These are phyloP conservation scores for Wickerhamomyces rabaulensis DNA, from an alignment of 805 yeast species.

Conservation along the genomic window DNA sequence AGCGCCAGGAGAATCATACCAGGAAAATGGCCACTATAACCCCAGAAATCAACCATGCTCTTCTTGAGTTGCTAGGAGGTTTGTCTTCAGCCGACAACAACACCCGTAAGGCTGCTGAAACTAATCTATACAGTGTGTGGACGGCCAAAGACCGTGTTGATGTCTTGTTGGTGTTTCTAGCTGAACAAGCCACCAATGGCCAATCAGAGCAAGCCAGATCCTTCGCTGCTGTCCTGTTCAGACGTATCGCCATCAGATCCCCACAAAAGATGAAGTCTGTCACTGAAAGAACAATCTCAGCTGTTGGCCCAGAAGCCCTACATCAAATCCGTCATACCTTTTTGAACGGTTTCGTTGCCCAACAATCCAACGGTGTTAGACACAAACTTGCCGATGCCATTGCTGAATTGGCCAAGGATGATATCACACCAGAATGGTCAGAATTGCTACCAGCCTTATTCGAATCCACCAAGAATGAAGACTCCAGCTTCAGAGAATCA, in stretches of 20 bases:
- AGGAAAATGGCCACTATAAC: conserved; percentile 37
- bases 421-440: conserved; percentile 61
- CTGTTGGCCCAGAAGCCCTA: conserved; percentile 52
- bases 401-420: conserved; percentile 82
- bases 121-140: conserved; percentile 71
- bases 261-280: conserved; percentile 64
- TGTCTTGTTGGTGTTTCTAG: conserved; percentile 66
- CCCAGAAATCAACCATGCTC: conserved; percentile 49
- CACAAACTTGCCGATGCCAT: conserved; percentile 93
- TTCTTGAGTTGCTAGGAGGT: conserved; percentile 54
- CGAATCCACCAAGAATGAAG: conserved; percentile 50
- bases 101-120: conserved; percentile 75
- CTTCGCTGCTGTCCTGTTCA: conserved; percentile 81
- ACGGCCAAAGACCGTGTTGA: conserved; percentile 61
- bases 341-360: conserved; percentile 66
- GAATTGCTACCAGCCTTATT: conserved; percentile 72
- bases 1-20: not conserved
- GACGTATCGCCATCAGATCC: conserved; percentile 77
- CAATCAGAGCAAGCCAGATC: conserved; percentile 56
- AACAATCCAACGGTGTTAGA: conserved; percentile 70
- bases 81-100: conserved; percentile 77
- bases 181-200: conserved; percentile 70
- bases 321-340: conserved; percentile 59
- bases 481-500: conserved; percentile 76
- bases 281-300: conserved; percentile 75